A percentile compares a stretch with the other conserved stretches of the same genome.
Conservation (phyloP, 305 asterid species). For the Striga hermonthica region DNA sequence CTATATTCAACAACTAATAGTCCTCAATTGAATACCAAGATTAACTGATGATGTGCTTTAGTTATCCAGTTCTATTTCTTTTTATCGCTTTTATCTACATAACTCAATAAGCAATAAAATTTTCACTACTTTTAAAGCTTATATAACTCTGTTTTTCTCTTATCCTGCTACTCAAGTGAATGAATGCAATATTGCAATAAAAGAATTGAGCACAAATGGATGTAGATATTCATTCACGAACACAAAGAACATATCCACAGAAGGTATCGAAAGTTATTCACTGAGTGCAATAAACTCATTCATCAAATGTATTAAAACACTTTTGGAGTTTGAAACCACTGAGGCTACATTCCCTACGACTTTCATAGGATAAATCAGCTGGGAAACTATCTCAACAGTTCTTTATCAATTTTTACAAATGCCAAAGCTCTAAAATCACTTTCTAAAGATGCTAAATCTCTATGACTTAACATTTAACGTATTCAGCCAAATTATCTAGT, state of each 20-base stretch:
- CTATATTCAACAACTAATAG: background rate
- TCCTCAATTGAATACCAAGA: slow-evolving; percentile 14
- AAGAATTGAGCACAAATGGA: slow-evolving; percentile 11
- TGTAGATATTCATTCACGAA: background rate
- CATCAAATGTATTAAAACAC: slow-evolving; percentile 16
- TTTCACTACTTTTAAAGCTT: slow-evolving; percentile 12
- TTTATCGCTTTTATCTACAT: slow-evolving; percentile 1
- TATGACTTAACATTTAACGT: background rate
- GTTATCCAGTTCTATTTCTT: slow-evolving; percentile 16
- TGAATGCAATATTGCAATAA: slow-evolving; percentile 13
- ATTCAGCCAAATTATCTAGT: slow-evolving; percentile 19
- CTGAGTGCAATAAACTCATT: slow-evolving; percentile 12
- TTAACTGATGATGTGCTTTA: slow-evolving; percentile 1
- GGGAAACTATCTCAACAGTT: background rate
- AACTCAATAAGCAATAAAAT: background rate
- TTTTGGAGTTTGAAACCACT: slow-evolving; percentile 4
- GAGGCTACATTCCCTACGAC: background rate
- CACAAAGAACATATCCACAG: too few relatives aligned
- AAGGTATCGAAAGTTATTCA: too few relatives aligned
- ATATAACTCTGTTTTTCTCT: background rate
- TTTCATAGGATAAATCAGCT: slow-evolving; percentile 25
- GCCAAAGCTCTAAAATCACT: background rate
- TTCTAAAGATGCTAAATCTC: background rate
- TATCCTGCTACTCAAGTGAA: slow-evolving; percentile 6
- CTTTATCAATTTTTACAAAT: background rate